Base-by-base conservation (phyloP, 768 basidiomycete genomes). In the Antrodiella citrinella region DNA sequence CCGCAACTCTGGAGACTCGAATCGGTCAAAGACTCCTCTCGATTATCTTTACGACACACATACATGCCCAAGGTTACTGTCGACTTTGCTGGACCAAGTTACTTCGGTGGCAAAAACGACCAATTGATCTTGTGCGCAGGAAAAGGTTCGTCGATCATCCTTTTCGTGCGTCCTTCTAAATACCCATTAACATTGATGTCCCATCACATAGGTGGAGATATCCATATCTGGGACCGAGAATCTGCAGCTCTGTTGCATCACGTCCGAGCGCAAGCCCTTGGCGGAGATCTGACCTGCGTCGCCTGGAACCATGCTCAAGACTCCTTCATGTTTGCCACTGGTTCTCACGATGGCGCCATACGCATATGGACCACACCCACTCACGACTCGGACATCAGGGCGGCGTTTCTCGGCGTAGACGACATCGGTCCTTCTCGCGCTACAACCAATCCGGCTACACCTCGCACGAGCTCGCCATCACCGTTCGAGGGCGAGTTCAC, bases 161-260 rank as follows among this genome's bases (percentile, higher is more conserved):
- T 35, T 15, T 7, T 35, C n/a, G n/a, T 26, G 21, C 9, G 18
- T 19, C n/a, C 21, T 11, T 3, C 13, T 42, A 47, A 43, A 5
- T 49, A 26, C 10, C 40, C 10, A 15, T 44, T 4, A 20, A 40
- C 22, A 3, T 50, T 38, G 26, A 50, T 53, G 25, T 35, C 21
- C 43, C 35, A n/a, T 20, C 49, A 19, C n/a, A n/a, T 50, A 89
- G 88, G 77, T 53, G 89, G 89, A 3, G 85, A 89, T 58, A 82
- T 91, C 12, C 83, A 87, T 59, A 86, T 91, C 11, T 91, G 89
- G 89, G 89, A 91, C 59, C 78, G 81, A 52, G 86, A 90, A 66
- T 84, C 84, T 10, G 89, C 78, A 4, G 73, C 79, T 5, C 68
- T 88, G 1, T 70, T 91, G 2, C 86, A 88, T 54, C 76, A 81